Conservation (phyloP, 176 grass and related monocot species). For the Zea mays region DNA sequence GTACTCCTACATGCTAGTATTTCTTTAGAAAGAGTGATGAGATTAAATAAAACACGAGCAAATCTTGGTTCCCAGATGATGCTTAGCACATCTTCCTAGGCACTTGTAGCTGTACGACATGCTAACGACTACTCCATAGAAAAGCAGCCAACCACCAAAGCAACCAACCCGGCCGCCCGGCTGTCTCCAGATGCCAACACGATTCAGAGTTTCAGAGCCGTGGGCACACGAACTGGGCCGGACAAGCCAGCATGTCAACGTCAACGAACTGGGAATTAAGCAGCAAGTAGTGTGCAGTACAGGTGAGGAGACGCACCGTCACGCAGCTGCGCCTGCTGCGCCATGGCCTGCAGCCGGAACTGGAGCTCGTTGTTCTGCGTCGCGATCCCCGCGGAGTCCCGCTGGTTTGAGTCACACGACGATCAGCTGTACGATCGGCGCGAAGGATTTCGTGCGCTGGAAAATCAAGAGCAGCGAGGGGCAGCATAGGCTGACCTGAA, state of each 20-base stretch:
- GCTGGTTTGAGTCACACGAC: conserved; percentile 54
- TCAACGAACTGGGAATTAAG: conserved; percentile 26
- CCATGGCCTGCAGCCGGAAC: conserved; percentile 96
- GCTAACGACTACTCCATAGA: conserved; percentile 38
- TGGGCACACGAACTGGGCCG: conserved; percentile 28
- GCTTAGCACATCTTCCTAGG: conserved; percentile 35
- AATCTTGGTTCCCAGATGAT: conserved; percentile 33
- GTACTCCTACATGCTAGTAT: too few relatives aligned
- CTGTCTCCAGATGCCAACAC: conserved; percentile 23
- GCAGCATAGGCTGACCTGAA: conserved; percentile 44
- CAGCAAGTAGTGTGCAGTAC: too few relatives aligned
- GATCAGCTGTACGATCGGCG: not conserved
- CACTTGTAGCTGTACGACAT: conserved; percentile 18
- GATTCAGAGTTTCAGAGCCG: conserved; percentile 3
- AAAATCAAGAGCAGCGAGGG: not conserved
- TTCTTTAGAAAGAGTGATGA: too few relatives aligned
- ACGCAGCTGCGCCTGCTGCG: conserved; percentile 86
- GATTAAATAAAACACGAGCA: conserved; percentile 5
- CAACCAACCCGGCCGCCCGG: too few relatives aligned
- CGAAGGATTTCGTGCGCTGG: not conserved
- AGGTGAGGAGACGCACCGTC: conserved; percentile 58
- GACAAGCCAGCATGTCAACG: conserved; percentile 29
- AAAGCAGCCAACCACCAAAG: conserved; percentile 23
- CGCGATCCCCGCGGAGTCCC: conserved; percentile 55
- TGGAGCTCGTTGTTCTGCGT: conserved; percentile 88